Evolutionary conservation across 2,329 filamentous ascomycete genomes (phyloP).

Genomic region (Sclerotinia nivalis): DNA sequence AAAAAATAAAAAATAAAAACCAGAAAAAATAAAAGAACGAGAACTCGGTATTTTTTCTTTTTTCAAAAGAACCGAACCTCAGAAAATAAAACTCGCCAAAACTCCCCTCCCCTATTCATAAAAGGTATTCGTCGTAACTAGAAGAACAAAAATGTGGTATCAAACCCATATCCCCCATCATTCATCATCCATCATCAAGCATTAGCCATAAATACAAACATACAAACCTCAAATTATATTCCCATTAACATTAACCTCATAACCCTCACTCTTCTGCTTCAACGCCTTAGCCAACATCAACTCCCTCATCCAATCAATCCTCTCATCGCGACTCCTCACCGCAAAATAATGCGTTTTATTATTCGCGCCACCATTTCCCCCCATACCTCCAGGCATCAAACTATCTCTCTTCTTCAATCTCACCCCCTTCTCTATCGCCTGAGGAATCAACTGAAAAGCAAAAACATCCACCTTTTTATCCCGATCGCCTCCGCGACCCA

Average conservation of each 20-base stretch:
- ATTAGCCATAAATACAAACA: not conserved
- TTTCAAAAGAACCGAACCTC: not conserved
- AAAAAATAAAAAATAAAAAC: not conserved
- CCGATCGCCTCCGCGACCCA: slow-evolving; percentile 49
- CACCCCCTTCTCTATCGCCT: slow-evolving; percentile 46
- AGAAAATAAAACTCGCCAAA: not conserved
- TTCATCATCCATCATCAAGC: slow-evolving; percentile 6
- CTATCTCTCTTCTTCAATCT: slow-evolving; percentile 51
- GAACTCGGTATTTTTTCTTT: too few species aligned
- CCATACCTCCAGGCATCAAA: slow-evolving; percentile 29
- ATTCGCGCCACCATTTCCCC: slow-evolving; percentile 46
- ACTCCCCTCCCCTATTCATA: not conserved
- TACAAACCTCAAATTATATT: slow-evolving; percentile 60
- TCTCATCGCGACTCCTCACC: slow-evolving; percentile 80
- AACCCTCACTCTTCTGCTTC: slow-evolving; percentile 80
- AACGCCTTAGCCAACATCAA: slow-evolving; percentile 87
- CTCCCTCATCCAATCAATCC: slow-evolving; percentile 97
- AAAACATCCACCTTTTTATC: slow-evolving; percentile 64
- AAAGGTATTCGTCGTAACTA: slow-evolving; percentile 5
- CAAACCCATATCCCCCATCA: slow-evolving; percentile 8
- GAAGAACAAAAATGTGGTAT: slow-evolving; percentile 14
- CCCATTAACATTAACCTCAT: slow-evolving; percentile 79
- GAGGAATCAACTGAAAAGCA: slow-evolving; percentile 80
- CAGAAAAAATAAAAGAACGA: not conserved
- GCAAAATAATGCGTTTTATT: slow-evolving; percentile 94